Percentiles rank a stretch among this genome's conserved stretches.
Evolutionary conservation across 768 basidiomycete species (phyloP).

Genomic region (Cubamyces lactineus): DNA sequence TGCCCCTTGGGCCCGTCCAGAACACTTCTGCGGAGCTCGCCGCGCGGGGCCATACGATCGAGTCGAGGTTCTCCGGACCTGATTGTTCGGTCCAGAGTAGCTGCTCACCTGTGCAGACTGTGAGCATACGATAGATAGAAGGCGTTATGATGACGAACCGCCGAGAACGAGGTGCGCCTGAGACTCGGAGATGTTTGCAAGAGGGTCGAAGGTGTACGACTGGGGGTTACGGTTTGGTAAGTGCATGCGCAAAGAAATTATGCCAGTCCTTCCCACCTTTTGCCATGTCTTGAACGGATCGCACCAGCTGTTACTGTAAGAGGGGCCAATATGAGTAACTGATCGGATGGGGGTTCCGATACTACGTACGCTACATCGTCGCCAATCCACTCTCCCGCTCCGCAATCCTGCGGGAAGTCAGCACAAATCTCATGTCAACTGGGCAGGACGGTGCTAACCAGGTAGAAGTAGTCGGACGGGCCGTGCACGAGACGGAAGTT

Average conservation of each 20-base stretch:
- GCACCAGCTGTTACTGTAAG: slow-evolving; percentile 64
- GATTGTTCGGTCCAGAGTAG: slow-evolving; percentile 79
- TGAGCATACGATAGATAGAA: not conserved
- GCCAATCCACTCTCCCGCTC: slow-evolving; percentile 73
- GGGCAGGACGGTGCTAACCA: slow-evolving; percentile 41
- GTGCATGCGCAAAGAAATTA: too few relatives aligned
- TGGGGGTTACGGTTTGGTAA: slow-evolving; percentile 29
- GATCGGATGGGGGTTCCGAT: too few relatives aligned
- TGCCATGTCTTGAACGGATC: slow-evolving; percentile 85
- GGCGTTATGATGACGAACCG: slow-evolving; percentile 44
- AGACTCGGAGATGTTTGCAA: slow-evolving; percentile 51
- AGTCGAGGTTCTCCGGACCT: slow-evolving; percentile 66
- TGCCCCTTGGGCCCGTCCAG: slow-evolving; percentile 59
- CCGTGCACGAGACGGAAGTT: slow-evolving; percentile 69
- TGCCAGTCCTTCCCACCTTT: too few relatives aligned
- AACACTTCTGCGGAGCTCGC: slow-evolving; percentile 76
- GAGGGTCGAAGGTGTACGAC: slow-evolving; percentile 75
- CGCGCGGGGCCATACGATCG: slow-evolving; percentile 73
- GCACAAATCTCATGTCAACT: not conserved
- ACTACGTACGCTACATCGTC: slow-evolving; percentile 42
- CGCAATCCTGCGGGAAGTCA: slow-evolving; percentile 55
- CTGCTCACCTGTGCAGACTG: slow-evolving; percentile 51
- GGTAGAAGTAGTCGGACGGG: slow-evolving; percentile 78
- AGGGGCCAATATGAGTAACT: not conserved
- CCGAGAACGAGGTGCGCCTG: slow-evolving; percentile 66